Base-by-base conservation (phyloP, 1,284 basidiomycete genomes). In the Rhodotorula glutinis region DNA sequence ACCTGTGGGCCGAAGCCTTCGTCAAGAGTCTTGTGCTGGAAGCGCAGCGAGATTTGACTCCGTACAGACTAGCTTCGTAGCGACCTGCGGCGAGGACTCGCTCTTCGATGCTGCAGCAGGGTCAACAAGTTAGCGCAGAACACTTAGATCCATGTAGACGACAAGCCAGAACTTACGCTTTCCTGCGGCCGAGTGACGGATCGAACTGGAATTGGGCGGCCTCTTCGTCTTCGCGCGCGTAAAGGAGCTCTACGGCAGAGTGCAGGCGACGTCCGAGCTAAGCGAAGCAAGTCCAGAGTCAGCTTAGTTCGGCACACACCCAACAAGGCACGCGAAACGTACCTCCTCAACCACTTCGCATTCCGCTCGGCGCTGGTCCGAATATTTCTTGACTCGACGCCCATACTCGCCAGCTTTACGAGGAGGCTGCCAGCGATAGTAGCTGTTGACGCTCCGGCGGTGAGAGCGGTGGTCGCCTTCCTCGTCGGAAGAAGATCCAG, bases 281-380 rank as follows among this genome's bases (percentile, higher is more conserved):
- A 23, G 2, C 33, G 0, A 11, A 19, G 4, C 23, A 1, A 19
- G 21, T 8, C 9, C 23, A 38, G 3, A 7, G 17, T 46, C 14
- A 49, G 17, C 21, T 1, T 17, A 43, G 41, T 43, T 43, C 41
- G 11, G 9, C 41, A 9, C 41, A 10, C 17, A 9, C 17, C 17
- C 41, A 10, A 5, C 17, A 9, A 16, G 43, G 17, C 5, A 9
- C 30, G 23, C 3, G 5, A 10, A 23, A 41, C 61, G 25, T 14
- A 57, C 61, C 61, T 41, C 11, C 41, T 62, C 61, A 13, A 62
- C 14, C 40, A 21, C 10, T 3, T 14, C 38, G 21, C 49, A 27
- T 47, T n/a, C 23, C 13, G 27, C 47, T 27, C 55, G 27, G 40
- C 47, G 29, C 25, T 38, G 13, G 27, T 17, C 27, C 14, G 56